These are phyloP conservation scores for Pseudognaphalium luteoalbum DNA, from an alignment of 129 eudicot genomes.

Conservation along the genomic window DNA sequence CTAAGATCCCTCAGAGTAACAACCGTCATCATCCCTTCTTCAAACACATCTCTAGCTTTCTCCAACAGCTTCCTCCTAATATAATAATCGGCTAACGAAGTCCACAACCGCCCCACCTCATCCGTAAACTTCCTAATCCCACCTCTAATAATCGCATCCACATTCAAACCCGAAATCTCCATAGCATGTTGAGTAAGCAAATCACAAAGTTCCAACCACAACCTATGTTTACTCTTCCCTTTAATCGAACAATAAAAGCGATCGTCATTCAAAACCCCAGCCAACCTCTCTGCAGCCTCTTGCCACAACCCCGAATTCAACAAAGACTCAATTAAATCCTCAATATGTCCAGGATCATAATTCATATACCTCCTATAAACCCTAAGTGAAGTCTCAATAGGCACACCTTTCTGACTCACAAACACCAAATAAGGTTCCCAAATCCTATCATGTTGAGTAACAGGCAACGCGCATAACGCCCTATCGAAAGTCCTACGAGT, in stretches of 20 bases:
- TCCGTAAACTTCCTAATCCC: constrained; percentile 98
- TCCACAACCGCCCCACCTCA: constrained; percentile 96
- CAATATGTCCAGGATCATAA: constrained; percentile 81
- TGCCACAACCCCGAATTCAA: constrained; percentile 73
- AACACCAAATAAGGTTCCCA: constrained; percentile 79
- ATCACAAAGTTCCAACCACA: constrained; percentile 93
- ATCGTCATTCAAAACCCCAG: constrained; percentile 88
- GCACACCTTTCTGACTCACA: constrained; percentile 83
- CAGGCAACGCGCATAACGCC: constrained; percentile 89
- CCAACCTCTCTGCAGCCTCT: constrained; percentile 93
- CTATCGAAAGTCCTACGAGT: constrained; percentile 78
- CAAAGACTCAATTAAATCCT: constrained; percentile 85
- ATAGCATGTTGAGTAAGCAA: constrained; percentile 76
- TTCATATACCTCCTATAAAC: constrained; percentile 90
- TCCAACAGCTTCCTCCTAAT: constrained; percentile 75
- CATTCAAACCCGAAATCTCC: constrained; percentile 81
- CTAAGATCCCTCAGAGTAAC: constrained; percentile 86
- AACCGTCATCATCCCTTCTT: constrained; percentile 92
- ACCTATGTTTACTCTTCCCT: constrained; percentile 82
- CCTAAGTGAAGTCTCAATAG: constrained; percentile 87
- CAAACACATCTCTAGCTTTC: constrained; percentile 85
- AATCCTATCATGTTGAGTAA: constrained; percentile 84
- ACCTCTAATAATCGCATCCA: constrained; percentile 87
- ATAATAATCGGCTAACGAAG: constrained; percentile 85
- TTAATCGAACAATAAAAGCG: constrained; percentile 61